phyloP scores from a whole-genome alignment of 495 filamentous ascomycete species.

The Neurospora pannonica region DNA sequence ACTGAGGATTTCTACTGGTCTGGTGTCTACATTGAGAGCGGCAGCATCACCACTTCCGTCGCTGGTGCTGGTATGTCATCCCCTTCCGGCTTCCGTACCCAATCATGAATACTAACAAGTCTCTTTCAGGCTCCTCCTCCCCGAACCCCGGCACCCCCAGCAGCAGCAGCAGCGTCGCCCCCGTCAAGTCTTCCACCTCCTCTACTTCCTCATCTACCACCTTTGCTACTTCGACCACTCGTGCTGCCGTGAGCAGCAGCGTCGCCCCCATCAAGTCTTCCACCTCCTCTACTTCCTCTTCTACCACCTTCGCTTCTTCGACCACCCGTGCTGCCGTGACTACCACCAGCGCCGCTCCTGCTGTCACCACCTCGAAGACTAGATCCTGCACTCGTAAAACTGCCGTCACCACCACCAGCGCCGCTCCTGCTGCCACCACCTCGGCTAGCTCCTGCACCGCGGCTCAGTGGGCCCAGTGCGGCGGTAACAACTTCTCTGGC shows the following conservation, averaged over 20 bases:
- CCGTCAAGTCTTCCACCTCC: conserved; percentile 4
- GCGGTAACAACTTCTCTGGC: conserved; percentile 32
- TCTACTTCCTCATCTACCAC: conserved; percentile 3
- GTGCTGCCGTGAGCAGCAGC: conserved; percentile 3
- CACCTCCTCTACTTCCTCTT: conserved; percentile 9
- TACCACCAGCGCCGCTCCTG: neutral
- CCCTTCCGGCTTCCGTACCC: neutral
- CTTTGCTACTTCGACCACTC: conserved; percentile 1
- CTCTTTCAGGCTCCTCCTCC: neutral
- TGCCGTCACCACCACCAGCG: conserved; percentile 8
- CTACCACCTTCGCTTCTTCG: neutral
- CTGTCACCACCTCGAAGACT: neutral
- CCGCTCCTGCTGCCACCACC: conserved; percentile 9
- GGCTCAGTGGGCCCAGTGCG: conserved; percentile 33
- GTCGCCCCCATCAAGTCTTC: neutral
- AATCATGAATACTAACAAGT: neutral
- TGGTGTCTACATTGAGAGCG: conserved; percentile 64
- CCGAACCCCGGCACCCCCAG: neutral
- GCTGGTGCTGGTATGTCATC: conserved; percentile 17
- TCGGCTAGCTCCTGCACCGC: conserved; percentile 14
- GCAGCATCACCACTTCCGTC: conserved; percentile 45
- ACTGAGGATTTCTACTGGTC: conserved; percentile 64
- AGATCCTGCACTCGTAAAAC: neutral
- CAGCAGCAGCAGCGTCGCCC: conserved; percentile 2
- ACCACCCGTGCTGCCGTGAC: neutral